A percentile compares a stretch with the other conserved stretches of the same genome.
These are phyloP conservation scores for Conticribra guillardii DNA, from an alignment of 108 stramenopile species.

Conservation along the genomic window DNA sequence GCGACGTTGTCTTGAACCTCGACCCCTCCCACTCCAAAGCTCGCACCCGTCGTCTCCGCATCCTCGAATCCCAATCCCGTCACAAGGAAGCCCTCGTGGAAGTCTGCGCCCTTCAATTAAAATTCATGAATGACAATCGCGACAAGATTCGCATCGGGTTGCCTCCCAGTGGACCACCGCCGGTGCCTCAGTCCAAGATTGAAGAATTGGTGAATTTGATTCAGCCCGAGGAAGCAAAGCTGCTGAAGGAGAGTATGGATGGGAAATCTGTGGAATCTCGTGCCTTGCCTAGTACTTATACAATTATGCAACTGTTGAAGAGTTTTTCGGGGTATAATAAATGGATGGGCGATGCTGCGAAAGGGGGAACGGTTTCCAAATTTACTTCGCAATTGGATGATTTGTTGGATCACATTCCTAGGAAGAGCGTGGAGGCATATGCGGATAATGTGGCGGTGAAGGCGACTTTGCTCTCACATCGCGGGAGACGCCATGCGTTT, in stretches of 20 bases:
- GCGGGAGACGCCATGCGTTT: slow-evolving; percentile 79
- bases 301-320: slow-evolving; percentile 78
- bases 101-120: slow-evolving; percentile 42
- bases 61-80: slow-evolving; percentile 66
- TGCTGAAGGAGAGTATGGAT: slow-evolving; percentile 26
- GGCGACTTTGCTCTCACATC: slow-evolving; percentile 63
- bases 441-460: slow-evolving; percentile 48
- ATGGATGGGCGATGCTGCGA: slow-evolving; percentile 87
- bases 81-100: slow-evolving; percentile 25
- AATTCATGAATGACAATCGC: slow-evolving; percentile 86
- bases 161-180: slow-evolving; percentile 68
- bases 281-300: slow-evolving; percentile 76
- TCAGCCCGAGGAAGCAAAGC: slow-evolving; percentile 70
- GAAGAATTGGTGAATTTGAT: slow-evolving; percentile 76
- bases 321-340: slow-evolving; percentile 82
- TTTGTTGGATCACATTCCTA: slow-evolving; percentile 34
- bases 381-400: slow-evolving; percentile 54
- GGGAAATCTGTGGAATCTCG: slow-evolving; percentile 31
- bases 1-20: slow-evolving; percentile 63
- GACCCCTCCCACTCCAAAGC: slow-evolving; percentile 80
- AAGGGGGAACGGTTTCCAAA: slow-evolving; percentile 55
- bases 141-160: slow-evolving; percentile 78
- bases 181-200: slow-evolving; percentile 81
- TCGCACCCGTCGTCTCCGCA: slow-evolving; percentile 77
- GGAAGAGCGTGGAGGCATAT: slow-evolving; percentile 24